A percentile compares a stretch with the other conserved stretches of the same genome.
These are phyloP conservation scores for Echinochloa phyllopogon DNA, from an alignment of 176 grass and related monocot species.

Conservation along the genomic window DNA sequence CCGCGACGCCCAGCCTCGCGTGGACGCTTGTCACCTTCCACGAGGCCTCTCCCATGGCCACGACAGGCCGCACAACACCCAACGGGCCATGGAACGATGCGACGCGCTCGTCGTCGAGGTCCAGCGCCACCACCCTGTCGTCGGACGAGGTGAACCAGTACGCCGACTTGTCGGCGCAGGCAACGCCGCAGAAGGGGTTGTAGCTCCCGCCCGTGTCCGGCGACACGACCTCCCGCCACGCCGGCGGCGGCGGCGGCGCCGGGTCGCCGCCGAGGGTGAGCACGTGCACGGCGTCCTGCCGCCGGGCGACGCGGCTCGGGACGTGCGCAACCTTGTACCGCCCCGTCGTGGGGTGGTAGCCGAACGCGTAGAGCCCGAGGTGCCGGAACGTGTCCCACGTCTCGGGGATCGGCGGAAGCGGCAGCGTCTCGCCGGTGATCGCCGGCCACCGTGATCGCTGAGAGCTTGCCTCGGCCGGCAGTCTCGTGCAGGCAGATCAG, in stretches of 20 bases:
- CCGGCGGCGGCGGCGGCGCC: no score
- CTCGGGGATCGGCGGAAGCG: neutral
- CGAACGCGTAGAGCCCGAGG: conserved; percentile 12
- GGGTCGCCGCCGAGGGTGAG: neutral
- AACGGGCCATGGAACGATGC: neutral
- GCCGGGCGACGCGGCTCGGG: neutral
- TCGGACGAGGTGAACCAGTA: neutral
- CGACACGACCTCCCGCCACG: neutral
- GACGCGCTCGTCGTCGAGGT: neutral
- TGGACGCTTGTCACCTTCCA: neutral
- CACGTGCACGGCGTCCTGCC: neutral
- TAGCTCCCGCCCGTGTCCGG: neutral
- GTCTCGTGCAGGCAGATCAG: conserved; percentile 12
- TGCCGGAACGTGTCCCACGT: neutral
- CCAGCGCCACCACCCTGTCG: neutral
- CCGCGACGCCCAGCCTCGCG: neutral
- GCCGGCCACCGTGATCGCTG: conserved; percentile 7
- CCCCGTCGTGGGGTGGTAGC: conserved; percentile 25
- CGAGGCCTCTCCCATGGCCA: accelerated
- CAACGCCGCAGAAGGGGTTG: no score
- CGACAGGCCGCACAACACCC: neutral
- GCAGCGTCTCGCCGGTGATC: neutral
- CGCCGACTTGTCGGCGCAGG: neutral
- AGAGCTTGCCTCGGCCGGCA: no score
- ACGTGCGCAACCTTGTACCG: conserved; percentile 20